A percentile compares a stretch with the other conserved stretches of the same genome.
phyloP scores from a whole-genome alignment of 805 yeast genomes.

The Saccharomyces jurei region DNA sequence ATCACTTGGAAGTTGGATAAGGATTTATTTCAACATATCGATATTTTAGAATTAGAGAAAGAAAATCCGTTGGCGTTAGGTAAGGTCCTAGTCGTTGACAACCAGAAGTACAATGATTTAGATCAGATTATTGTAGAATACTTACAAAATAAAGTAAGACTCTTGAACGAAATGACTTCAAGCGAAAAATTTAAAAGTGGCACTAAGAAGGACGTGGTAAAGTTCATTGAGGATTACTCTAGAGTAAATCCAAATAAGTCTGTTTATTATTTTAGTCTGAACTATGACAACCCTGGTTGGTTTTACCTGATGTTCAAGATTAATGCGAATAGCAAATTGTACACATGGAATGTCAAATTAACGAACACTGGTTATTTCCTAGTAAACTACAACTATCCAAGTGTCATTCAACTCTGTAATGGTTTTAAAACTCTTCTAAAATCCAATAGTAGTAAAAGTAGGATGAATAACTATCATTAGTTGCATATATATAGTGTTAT shows the following conservation, averaged over 20 bases:
- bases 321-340: slow-evolving; percentile 55
- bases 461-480: slow-evolving; percentile 1
- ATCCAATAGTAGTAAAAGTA: slow-evolving; percentile 23
- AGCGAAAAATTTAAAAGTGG: slow-evolving; percentile 85
- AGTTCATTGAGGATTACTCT: slow-evolving; percentile 82
- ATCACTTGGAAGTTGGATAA: slow-evolving; percentile 95
- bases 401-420: slow-evolving; percentile 78
- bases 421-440: slow-evolving; percentile 74
- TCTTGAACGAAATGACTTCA: slow-evolving; percentile 74
- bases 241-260: slow-evolving; percentile 86
- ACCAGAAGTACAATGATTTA: slow-evolving; percentile 67
- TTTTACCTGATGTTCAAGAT: slow-evolving; percentile 81
- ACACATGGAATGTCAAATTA: slow-evolving; percentile 87
- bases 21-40: slow-evolving; percentile 83
- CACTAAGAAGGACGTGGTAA: slow-evolving; percentile 66
- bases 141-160: slow-evolving; percentile 71
- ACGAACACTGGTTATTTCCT: slow-evolving; percentile 79
- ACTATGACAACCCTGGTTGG: slow-evolving; percentile 91
- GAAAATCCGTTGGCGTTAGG: slow-evolving; percentile 58
- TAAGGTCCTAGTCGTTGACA: slow-evolving; percentile 54
- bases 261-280: slow-evolving; percentile 84
- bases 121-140: slow-evolving; percentile 90
- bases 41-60: slow-evolving; percentile 67
- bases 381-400: slow-evolving; percentile 77
- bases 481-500: background rate